Base-by-base conservation (phyloP, 805 yeast genomes). In the Teunomyces gatunensis region DNA sequence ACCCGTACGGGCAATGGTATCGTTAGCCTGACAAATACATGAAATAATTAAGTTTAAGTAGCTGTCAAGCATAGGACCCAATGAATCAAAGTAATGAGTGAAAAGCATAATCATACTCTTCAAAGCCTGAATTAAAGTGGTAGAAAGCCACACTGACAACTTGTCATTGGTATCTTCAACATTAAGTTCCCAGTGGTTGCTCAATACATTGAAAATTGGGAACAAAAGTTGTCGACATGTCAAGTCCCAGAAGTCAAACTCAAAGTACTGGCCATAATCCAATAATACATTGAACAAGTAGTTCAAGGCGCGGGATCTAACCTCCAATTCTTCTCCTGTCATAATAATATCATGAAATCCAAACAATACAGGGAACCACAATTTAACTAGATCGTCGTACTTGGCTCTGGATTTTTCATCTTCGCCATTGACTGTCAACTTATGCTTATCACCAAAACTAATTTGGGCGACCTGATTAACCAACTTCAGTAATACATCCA, bases 11-110 rank as follows among this genome's bases (percentile, higher is more conserved):
- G 97, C 95, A 57, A 95, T 90, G 0, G 98, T 91, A 59, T 94
- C 99, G 63, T 94, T 92, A 57, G 91, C 97, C 65, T 94, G 99
- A 57, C 96, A 89, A 44, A 94, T 89, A 67, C 99, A 94, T 5
- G 92, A 84, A 1, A 84, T 83, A 47, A 94, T 68, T 44, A 95
- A 74, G 15, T 81, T 82, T 65, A 95, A 74, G 63, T 87, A 89
- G 1, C 89, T 94, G 50, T 83, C 87, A 44, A 92, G 73, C 79
- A 87, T 81, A 36, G 80, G 75, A 55, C 84, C 84, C 59, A 94
- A 78, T 2, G 84, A 78, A 36, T 80, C 87, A 63, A 91, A 94
- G 67, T 87, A 92, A 53, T 84, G 87, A 0, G 90, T 80, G 60
- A 92, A 87, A 47, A 94, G 71, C 0, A 87, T 84, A 57, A 92